Conservation (phyloP, 2,329 filamentous ascomycete genomes). For the Knufia petricola region DNA sequence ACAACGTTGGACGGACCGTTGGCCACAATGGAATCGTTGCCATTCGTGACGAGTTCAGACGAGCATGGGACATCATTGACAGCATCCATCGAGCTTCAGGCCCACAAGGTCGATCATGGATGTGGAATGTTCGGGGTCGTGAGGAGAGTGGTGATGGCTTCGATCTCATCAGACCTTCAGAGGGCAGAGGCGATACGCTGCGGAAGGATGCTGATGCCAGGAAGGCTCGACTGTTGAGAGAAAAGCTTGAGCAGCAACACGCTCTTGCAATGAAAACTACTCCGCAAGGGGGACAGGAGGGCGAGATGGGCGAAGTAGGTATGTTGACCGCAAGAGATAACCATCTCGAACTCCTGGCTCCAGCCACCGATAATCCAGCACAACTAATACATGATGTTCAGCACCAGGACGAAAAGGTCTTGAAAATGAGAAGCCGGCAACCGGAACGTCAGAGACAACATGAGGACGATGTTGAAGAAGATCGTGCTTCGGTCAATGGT, state of each 20-base stretch:
- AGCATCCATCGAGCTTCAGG: conserved; percentile 41
- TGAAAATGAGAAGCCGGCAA: conserved; percentile 6
- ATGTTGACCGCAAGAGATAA: conserved; percentile 13
- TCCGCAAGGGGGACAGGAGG: conserved; percentile 11
- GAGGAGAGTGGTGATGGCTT: neutral
- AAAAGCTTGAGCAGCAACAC: conserved; percentile 18
- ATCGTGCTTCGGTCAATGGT: neutral
- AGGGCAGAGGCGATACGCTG: conserved; percentile 19
- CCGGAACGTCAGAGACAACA: conserved; percentile 13
- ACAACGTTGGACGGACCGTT: conserved; percentile 82
- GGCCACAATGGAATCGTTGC: conserved; percentile 71
- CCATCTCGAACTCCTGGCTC: neutral
- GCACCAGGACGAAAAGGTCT: conserved; percentile 14
- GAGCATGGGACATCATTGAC: conserved; percentile 57
- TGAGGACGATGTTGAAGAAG: conserved; percentile 12
- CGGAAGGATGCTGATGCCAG: conserved; percentile 20
- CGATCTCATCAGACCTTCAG: conserved; percentile 2
- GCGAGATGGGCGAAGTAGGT: conserved; percentile 15
- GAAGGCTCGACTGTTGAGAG: conserved; percentile 16
- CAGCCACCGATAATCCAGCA: neutral
- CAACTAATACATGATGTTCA: conserved; percentile 10
- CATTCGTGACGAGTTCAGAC: conserved; percentile 74
- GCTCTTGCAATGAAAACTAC: conserved; percentile 4
- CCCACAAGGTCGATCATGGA: conserved; percentile 20
- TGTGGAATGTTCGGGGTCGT: conserved; percentile 19